These are phyloP conservation scores for Cystobasidium ongulense DNA, from an alignment of 768 basidiomycete genomes.

Conservation along the genomic window DNA sequence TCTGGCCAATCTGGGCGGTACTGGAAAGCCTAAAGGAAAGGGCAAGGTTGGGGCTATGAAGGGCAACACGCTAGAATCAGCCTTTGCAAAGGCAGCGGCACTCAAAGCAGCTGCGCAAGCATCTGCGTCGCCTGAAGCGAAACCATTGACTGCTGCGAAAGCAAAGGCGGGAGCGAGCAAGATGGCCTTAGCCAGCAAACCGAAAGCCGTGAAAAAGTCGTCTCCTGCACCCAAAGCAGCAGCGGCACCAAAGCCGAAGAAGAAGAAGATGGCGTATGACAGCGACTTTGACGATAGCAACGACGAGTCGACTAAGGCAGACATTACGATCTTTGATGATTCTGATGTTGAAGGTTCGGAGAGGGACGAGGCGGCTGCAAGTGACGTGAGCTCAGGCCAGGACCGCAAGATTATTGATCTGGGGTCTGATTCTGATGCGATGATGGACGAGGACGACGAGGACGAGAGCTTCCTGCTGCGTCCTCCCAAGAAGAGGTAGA, in stretches of 20 bases:
- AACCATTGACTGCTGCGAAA: neutral
- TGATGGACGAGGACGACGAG: conserved; percentile 14
- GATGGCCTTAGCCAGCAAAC: neutral
- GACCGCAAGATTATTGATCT: conserved; percentile 23
- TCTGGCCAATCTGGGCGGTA: conserved; percentile 51
- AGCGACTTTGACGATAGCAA: conserved; percentile 17
- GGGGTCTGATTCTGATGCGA: neutral
- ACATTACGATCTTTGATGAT: neutral
- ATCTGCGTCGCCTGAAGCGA: conserved; percentile 6
- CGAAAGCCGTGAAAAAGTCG: neutral
- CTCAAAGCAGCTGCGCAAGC: conserved; percentile 13
- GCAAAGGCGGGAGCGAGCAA: neutral
- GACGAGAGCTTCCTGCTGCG: neutral
- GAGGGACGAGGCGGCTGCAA: neutral
- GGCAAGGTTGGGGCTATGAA: conserved; percentile 28
- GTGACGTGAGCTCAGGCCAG: neutral
- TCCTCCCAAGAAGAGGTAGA: neutral
- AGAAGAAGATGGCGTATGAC: conserved; percentile 31
- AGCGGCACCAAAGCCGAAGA: conserved; percentile 2
- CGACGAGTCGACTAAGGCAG: neutral
- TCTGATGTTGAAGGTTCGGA: conserved; percentile 26
- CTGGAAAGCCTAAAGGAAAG: conserved; percentile 46
- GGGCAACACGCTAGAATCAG: conserved; percentile 2
- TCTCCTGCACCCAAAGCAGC: conserved; percentile 6
- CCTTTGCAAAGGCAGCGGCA: neutral